phyloP scores from a whole-genome alignment of 1,284 basidiomycete species.

The Cutaneotrichosporon sp. region DNA sequence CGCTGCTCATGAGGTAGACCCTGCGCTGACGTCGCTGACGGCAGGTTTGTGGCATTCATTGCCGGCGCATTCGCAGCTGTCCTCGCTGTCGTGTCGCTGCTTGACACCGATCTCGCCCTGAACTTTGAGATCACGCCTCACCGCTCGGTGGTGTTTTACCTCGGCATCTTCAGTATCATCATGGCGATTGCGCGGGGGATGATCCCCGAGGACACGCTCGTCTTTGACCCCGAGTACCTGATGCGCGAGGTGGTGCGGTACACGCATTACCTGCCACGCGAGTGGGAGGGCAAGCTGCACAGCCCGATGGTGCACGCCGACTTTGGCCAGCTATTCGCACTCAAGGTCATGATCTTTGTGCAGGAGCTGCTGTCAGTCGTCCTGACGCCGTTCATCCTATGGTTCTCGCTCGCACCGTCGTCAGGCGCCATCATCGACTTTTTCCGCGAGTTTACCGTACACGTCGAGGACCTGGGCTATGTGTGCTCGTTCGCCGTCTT shows the following conservation, averaged over 20 bases:
- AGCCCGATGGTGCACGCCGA: slow-evolving; percentile 82
- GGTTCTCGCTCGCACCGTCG: slow-evolving; percentile 82
- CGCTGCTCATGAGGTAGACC: slow-evolving; percentile 74
- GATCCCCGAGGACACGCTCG: slow-evolving; percentile 88
- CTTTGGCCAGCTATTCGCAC: slow-evolving; percentile 80
- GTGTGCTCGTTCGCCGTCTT: slow-evolving; percentile 98
- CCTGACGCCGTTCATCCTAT: slow-evolving; percentile 87
- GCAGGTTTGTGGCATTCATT: slow-evolving; percentile 88
- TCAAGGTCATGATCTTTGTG: slow-evolving; percentile 80
- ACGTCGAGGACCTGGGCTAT: slow-evolving; percentile 92
- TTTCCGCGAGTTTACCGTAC: slow-evolving; percentile 92
- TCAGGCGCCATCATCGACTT: slow-evolving; percentile 89
- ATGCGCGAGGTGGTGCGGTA: slow-evolving; percentile 86
- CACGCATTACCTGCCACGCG: slow-evolving; percentile 90
- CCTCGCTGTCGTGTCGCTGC: slow-evolving; percentile 77
- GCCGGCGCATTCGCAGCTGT: slow-evolving; percentile 95
- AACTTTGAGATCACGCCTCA: slow-evolving; percentile 93
- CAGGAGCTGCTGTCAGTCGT: slow-evolving; percentile 86
- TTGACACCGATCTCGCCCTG: slow-evolving; percentile 86
- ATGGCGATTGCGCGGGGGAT: slow-evolving; percentile 86
- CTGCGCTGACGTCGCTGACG: neutral
- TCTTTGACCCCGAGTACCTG: slow-evolving; percentile 87
- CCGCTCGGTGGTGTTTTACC: slow-evolving; percentile 87
- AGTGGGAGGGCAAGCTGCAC: slow-evolving; percentile 85
- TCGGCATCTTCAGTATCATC: slow-evolving; percentile 78